Percentiles rank a stretch among this genome's conserved stretches.
Conservation (phyloP, 768 basidiomycete species). For the Lactarius pseudohatsudake region DNA sequence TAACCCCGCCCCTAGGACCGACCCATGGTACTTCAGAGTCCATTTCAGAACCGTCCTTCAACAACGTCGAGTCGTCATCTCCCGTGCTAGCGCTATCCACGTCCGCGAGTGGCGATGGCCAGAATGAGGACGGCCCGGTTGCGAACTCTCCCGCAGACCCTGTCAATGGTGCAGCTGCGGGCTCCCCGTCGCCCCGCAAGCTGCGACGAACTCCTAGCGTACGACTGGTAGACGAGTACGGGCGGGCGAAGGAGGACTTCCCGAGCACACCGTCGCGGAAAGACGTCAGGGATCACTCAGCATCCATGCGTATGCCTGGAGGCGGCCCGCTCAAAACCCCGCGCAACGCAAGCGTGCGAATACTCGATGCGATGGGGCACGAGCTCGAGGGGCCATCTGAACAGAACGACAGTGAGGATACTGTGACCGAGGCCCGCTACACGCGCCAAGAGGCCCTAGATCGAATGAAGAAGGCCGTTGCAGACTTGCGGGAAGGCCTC, state of each 20-base stretch:
- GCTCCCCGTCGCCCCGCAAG: conserved; percentile 35
- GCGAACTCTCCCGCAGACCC: conserved; percentile 22
- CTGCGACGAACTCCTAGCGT: conserved; percentile 52
- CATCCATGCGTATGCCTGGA: conserved; percentile 22
- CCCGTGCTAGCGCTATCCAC: too few relatives aligned
- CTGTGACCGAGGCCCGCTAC: conserved; percentile 32
- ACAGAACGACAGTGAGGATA: conserved; percentile 30
- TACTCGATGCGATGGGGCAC: conserved; percentile 70
- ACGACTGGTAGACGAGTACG: conserved; percentile 72
- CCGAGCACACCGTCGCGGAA: conserved; percentile 28
- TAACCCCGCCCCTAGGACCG: not conserved
- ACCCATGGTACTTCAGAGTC: conserved; percentile 13
- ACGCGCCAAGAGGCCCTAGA: conserved; percentile 53
- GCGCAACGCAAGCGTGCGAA: conserved; percentile 49
- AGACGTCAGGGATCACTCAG: conserved; percentile 30
- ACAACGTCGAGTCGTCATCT: conserved; percentile 17
- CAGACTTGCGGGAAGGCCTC: conserved; percentile 54
- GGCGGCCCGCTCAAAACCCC: conserved; percentile 30
- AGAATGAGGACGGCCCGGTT: too few relatives aligned
- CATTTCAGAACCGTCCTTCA: conserved; percentile 26
- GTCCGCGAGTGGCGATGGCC: too few relatives aligned
- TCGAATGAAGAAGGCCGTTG: conserved; percentile 58
- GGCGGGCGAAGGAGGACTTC: conserved; percentile 32
- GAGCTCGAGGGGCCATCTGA: conserved; percentile 46
- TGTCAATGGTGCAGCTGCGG: conserved; percentile 20